These are phyloP conservation scores for Cinchona pubescens DNA, from an alignment of 257 asterid genomes.

Conservation along the genomic window DNA sequence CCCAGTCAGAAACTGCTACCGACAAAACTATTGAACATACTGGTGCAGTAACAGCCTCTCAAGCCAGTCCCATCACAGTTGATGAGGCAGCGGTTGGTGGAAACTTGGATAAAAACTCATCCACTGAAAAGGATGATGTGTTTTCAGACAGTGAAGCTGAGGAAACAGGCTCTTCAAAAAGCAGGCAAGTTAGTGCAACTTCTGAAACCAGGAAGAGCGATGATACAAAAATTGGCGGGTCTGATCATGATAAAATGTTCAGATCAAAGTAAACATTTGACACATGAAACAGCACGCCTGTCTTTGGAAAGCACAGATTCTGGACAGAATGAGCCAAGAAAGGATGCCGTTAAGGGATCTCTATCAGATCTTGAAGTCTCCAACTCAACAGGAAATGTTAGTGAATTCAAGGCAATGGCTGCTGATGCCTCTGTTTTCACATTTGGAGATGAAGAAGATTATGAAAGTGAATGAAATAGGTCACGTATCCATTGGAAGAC, in stretches of 20 bases:
- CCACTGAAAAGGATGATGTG: too few relatives aligned
- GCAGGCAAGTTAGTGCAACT: neutral
- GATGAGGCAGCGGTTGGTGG: constrained; percentile 34
- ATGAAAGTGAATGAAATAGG: constrained; percentile 65
- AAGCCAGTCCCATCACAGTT: constrained; percentile 31
- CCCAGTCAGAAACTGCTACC: constrained; percentile 40
- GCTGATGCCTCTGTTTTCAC: constrained; percentile 96
- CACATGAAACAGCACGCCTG: constrained; percentile 49
- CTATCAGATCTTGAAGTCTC: constrained; percentile 22
- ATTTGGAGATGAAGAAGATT: constrained; percentile 92
- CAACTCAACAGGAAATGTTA: constrained; percentile 48
- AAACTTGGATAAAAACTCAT: constrained; percentile 37
- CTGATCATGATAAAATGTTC: constrained; percentile 31
- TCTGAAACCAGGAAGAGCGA: neutral
- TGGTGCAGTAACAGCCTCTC: constrained; percentile 30
- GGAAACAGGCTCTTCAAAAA: too few relatives aligned
- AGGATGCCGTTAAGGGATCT: constrained; percentile 35
- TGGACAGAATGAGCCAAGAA: constrained; percentile 37
- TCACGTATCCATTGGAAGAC: neutral
- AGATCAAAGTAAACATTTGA: constrained; percentile 37
- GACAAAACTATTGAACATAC: constrained; percentile 35
- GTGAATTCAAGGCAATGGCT: constrained; percentile 88
- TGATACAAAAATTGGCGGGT: constrained; percentile 23
- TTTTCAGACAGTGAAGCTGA: too few relatives aligned
- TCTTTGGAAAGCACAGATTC: constrained; percentile 47